Evolutionary conservation across 2,329 filamentous ascomycete genomes (phyloP).

Genomic region (Claviceps digitariae): DNA sequence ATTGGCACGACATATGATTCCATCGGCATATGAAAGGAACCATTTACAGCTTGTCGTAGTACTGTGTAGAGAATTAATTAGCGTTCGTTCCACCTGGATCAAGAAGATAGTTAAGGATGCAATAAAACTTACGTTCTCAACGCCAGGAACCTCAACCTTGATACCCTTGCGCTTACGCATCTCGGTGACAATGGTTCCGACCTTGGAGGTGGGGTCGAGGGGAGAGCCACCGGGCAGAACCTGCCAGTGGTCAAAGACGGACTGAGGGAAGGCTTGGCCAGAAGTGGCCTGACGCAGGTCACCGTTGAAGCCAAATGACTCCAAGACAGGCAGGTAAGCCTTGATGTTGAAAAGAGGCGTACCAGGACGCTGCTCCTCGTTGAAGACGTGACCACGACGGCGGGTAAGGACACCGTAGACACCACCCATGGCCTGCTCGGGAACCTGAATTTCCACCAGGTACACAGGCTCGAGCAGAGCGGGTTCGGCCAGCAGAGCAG

Average conservation of each 20-base stretch:
- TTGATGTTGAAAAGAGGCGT: constrained; percentile 99
- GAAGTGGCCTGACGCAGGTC: constrained; percentile 88
- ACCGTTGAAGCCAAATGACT: constrained; percentile 98
- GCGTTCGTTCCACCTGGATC: constrained; percentile 1
- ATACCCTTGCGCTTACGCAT: constrained; percentile 99
- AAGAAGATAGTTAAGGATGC: neutral
- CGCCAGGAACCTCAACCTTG: constrained; percentile 86
- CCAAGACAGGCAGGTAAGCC: constrained; percentile 90
- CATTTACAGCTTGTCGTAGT: constrained; percentile 97
- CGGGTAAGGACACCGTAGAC: constrained; percentile 98
- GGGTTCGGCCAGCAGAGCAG: constrained; percentile 80
- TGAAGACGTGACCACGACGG: constrained; percentile 97
- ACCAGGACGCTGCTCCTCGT: constrained; percentile 93
- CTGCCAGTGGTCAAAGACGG: constrained; percentile 98
- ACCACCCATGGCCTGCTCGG: constrained; percentile 97
- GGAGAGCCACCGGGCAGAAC: constrained; percentile 86
- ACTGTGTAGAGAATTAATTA: constrained; percentile 38
- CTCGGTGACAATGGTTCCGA: constrained; percentile 67
- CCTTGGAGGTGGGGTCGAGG: constrained; percentile 69
- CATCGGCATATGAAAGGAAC: constrained; percentile 29
- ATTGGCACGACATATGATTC: constrained; percentile 31
- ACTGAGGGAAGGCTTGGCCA: constrained; percentile 98
- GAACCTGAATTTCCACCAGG: constrained; percentile 98
- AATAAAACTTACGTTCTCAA: constrained; percentile 76
- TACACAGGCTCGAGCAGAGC: constrained; percentile 94